Evolutionary conservation across 202 grass and related monocot species (phyloP).

Genomic region (Panicum virgatum): DNA sequence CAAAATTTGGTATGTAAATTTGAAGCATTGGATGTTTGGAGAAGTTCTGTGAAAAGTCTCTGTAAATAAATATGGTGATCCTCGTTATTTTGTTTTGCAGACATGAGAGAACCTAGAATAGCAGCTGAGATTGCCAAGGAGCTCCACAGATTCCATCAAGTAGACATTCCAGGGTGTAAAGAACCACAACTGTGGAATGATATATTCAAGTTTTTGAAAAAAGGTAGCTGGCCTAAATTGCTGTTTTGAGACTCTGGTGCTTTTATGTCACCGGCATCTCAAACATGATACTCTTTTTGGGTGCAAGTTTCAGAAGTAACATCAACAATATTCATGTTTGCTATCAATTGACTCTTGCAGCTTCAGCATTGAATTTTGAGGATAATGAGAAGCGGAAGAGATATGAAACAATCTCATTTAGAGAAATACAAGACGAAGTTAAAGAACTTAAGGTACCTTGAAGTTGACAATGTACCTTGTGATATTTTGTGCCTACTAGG

Average conservation of each 20-base stretch:
- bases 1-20: background rate
- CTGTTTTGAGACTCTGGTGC: slow-evolving; percentile 7
- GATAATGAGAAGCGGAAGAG: slow-evolving; percentile 60
- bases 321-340: slow-evolving; percentile 32
- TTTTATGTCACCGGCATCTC: slow-evolving; percentile 24
- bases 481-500: background rate
- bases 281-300: background rate
- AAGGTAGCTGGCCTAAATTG: slow-evolving; percentile 50
- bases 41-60: slow-evolving; percentile 14
- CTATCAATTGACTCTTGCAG: slow-evolving; percentile 53
- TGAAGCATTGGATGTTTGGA: slow-evolving; percentile 6
- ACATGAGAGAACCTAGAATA: slow-evolving; percentile 87
- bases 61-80: slow-evolving; percentile 41
- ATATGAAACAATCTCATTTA: slow-evolving; percentile 87
- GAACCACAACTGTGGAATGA: slow-evolving; percentile 91
- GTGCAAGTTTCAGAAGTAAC: background rate
- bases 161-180: slow-evolving; percentile 72
- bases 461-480: slow-evolving; percentile 22
- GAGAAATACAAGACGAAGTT: slow-evolving; percentile 76
- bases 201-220: slow-evolving; percentile 86
- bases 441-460: slow-evolving; percentile 81
- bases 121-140: slow-evolving; percentile 83
- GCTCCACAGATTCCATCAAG: slow-evolving; percentile 77
- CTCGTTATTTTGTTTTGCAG: slow-evolving; percentile 52
- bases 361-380: slow-evolving; percentile 68